Conservation (phyloP, 805 yeast species). For the Ogataea saltuana region DNA sequence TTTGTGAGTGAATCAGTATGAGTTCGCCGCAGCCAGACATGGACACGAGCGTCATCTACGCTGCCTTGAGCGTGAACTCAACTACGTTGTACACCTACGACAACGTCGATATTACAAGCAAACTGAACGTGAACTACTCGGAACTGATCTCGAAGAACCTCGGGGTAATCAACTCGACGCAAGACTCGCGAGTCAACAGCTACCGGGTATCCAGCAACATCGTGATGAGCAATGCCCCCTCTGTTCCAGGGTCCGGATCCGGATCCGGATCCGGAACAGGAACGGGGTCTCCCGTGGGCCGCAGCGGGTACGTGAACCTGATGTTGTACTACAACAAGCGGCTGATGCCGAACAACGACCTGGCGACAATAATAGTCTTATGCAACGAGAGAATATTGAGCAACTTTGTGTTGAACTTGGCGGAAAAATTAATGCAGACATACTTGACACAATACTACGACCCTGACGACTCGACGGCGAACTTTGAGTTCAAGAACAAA, state of each 20-base stretch:
- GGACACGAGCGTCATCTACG: slow-evolving; percentile 25
- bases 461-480: slow-evolving; percentile 25
- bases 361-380: slow-evolving; percentile 52
- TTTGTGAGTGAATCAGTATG: too few relatives aligned
- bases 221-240: slow-evolving; percentile 20
- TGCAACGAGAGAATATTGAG: slow-evolving; percentile 46
- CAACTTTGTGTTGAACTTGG: slow-evolving; percentile 46
- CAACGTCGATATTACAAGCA: slow-evolving; percentile 43
- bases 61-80: slow-evolving; percentile 45
- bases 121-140: slow-evolving; percentile 48
- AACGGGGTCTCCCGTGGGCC: too few relatives aligned
- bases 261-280: too few relatives aligned
- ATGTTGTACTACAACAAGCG: slow-evolving; percentile 52
- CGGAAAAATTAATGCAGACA: slow-evolving; percentile 52
- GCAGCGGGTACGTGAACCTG: slow-evolving; percentile 28
- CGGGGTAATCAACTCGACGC: slow-evolving; percentile 52
- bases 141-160: slow-evolving; percentile 56
- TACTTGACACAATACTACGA: slow-evolving; percentile 35
- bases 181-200: slow-evolving; percentile 35
- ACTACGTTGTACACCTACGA: slow-evolving; percentile 62
- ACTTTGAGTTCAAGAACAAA: slow-evolving; percentile 51
- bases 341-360: slow-evolving; percentile 43
- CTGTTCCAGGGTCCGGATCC: slow-evolving; percentile 32
- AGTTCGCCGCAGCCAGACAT: slow-evolving; percentile 3
- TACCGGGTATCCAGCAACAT: slow-evolving; percentile 25